Conservation (phyloP, 306 rosid genomes). For the Medicago truncatula region DNA sequence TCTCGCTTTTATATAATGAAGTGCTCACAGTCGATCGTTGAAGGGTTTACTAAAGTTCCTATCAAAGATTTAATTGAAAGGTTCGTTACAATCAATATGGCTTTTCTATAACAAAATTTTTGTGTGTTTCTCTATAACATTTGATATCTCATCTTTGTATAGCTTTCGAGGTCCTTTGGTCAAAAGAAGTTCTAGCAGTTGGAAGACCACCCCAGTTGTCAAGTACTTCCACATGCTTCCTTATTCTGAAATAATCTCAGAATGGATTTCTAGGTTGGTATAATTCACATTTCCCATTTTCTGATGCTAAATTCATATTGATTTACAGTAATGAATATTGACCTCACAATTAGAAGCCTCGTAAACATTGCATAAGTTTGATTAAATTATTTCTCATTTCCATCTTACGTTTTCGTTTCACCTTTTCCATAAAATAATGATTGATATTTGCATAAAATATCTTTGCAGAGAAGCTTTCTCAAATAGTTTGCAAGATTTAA, state of each 20-base stretch:
- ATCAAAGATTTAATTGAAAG: slow-evolving; percentile 62
- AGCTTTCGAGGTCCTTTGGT: slow-evolving; percentile 76
- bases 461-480: slow-evolving; percentile 48
- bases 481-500: slow-evolving; percentile 50
- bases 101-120: too few relatives aligned
- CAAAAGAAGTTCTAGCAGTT: slow-evolving; percentile 46
- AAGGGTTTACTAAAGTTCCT: slow-evolving; percentile 47
- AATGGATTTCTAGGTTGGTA: slow-evolving; percentile 65
- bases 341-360: background rate
- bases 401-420: slow-evolving; percentile 24
- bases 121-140: slow-evolving; percentile 12
- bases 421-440: slow-evolving; percentile 16
- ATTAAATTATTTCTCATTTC: slow-evolving; percentile 22
- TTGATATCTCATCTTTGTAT: slow-evolving; percentile 41
- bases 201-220: slow-evolving; percentile 62
- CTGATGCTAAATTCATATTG: slow-evolving; percentile 2
- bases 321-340: slow-evolving; percentile 27
- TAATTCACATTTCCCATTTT: slow-evolving; percentile 21
- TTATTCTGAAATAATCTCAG: slow-evolving; percentile 61
- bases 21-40: slow-evolving; percentile 50
- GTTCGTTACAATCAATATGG: slow-evolving; percentile 37
- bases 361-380: slow-evolving; percentile 9
- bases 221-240: slow-evolving; percentile 82
- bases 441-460: slow-evolving; percentile 1
- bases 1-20: slow-evolving; percentile 64